phyloP scores from a whole-genome alignment of 129 eudicot genomes.

The Artemisia tridentata region DNA sequence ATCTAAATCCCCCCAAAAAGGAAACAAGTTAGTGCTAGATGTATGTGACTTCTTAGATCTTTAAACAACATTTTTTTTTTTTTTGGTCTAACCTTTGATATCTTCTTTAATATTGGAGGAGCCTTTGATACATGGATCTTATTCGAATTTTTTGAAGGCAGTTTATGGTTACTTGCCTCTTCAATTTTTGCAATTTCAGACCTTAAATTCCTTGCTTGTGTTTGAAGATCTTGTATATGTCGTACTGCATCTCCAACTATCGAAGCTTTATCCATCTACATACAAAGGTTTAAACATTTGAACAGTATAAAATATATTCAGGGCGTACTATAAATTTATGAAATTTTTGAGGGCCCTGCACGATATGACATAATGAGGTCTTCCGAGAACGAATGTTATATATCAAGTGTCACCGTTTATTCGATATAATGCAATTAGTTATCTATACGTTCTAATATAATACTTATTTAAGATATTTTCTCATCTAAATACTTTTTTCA shows the following conservation, averaged over 20 bases:
- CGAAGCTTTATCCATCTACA: slow-evolving; percentile 77
- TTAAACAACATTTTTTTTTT: background rate
- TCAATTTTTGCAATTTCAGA: slow-evolving; percentile 49
- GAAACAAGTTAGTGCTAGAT: background rate
- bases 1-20: slow-evolving; percentile 32
- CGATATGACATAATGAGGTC: no score
- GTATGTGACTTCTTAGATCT: background rate
- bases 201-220: slow-evolving; percentile 51
- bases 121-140: slow-evolving; percentile 17
- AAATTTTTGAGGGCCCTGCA: no score
- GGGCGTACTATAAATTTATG: no score
- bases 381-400: no score
- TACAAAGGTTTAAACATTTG: background rate
- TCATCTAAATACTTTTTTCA: no score
- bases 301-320: no score
- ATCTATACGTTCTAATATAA: no score
- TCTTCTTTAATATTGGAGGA: slow-evolving; percentile 31
- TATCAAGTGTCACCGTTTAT: no score
- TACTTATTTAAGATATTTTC: no score
- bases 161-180: slow-evolving; percentile 28
- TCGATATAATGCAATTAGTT: no score
- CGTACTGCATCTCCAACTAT: slow-evolving; percentile 65
- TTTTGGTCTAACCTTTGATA: slow-evolving; percentile 38
- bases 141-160: slow-evolving; percentile 14
- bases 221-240: slow-evolving; percentile 60